These are phyloP conservation scores for Populus trichocarpa DNA, from an alignment of 441 rosid genomes.

Conservation along the genomic window DNA sequence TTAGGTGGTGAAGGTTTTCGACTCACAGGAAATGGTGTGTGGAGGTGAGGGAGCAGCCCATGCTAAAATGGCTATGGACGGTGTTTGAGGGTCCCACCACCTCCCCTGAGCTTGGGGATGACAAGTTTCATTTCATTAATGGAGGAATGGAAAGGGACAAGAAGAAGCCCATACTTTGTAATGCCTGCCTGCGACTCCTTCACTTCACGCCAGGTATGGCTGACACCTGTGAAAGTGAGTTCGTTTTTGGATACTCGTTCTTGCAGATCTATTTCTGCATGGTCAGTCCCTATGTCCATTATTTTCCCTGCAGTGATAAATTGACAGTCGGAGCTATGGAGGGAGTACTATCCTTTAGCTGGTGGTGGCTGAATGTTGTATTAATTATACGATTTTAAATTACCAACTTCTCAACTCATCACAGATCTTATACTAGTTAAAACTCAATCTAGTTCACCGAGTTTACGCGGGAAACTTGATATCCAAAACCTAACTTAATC, in stretches of 20 bases:
- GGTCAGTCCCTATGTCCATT: neutral
- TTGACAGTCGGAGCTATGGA: neutral
- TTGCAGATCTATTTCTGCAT: neutral
- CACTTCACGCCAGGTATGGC: constrained; percentile 6
- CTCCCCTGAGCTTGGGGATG: neutral
- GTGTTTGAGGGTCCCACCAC: constrained; percentile 27
- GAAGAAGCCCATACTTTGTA: constrained; percentile 20
- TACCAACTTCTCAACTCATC: no score
- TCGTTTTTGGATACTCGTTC: neutral
- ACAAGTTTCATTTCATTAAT: constrained; percentile 5
- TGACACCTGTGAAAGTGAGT: neutral
- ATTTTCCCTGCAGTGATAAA: neutral
- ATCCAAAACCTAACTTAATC: no score
- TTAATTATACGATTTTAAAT: no score
- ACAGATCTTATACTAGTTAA: no score
- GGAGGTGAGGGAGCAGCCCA: constrained; percentile 43
- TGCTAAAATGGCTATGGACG: constrained; percentile 26
- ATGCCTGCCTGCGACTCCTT: constrained; percentile 1
- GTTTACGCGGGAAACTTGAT: no score
- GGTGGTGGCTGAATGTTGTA: neutral
- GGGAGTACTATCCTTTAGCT: neutral
- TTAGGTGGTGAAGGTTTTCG: constrained; percentile 29
- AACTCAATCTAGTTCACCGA: neutral
- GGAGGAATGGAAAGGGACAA: constrained; percentile 7
- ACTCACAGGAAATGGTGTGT: constrained; percentile 39